phyloP scores from a whole-genome alignment of 2,329 filamentous ascomycete species.

The Fusarium albosuccineum region DNA sequence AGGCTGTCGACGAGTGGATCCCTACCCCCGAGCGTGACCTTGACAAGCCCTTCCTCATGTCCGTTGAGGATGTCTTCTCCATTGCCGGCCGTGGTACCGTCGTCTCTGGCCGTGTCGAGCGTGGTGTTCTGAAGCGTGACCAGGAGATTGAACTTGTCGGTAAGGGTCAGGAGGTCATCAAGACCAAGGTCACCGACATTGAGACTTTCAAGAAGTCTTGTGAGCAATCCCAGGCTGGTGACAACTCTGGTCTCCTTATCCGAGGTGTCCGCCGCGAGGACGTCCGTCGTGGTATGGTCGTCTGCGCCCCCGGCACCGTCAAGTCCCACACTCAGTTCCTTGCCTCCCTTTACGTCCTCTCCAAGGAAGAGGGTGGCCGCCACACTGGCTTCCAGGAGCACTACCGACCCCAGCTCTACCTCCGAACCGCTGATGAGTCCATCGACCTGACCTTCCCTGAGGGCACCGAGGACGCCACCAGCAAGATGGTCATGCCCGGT shows the following conservation, averaged over 20 bases:
- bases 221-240: conserved; percentile 94
- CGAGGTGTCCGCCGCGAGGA: conserved; percentile 97
- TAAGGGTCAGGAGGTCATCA: conserved; percentile 84
- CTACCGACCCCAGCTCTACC: conserved; percentile 96
- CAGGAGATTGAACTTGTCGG: conserved; percentile 94
- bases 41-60: conserved; percentile 99
- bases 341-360: conserved; percentile 95
- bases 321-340: conserved; percentile 94
- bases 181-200: conserved; percentile 99
- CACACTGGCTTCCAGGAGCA: conserved; percentile 96
- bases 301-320: conserved; percentile 84
- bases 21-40: conserved; percentile 93
- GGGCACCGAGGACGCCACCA: conserved; percentile 76
- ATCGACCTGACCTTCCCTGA: conserved; percentile 89
- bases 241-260: conserved; percentile 97
- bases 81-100: conserved; percentile 96
- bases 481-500: conserved; percentile 95
- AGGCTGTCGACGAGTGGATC: conserved; percentile 94
- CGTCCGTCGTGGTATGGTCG: conserved; percentile 92
- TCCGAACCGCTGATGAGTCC: conserved; percentile 89
- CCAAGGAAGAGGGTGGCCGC: conserved; percentile 97
- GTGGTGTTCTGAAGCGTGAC: conserved; percentile 93
- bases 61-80: conserved; percentile 92
- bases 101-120: conserved; percentile 96
- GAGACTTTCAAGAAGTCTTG: conserved; percentile 99